These are phyloP conservation scores for Apophysomyces trapeziformis DNA, from an alignment of 371 early-diverging fungal species.

Conservation along the genomic window DNA sequence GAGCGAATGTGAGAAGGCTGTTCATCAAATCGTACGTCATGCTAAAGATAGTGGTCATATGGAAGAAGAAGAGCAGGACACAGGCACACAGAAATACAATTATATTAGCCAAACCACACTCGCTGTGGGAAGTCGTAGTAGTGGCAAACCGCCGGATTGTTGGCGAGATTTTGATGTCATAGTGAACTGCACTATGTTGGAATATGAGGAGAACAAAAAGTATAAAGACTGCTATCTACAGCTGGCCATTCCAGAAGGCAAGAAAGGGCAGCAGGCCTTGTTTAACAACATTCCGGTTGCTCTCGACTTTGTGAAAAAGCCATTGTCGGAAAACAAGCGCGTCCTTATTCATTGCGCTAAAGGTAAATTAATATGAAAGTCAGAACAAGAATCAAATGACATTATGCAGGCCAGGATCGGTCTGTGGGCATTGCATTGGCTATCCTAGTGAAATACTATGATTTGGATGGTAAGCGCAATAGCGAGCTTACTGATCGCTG, in stretches of 20 bases:
- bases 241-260: slow-evolving; percentile 73
- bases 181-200: slow-evolving; percentile 66
- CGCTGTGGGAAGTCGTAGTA: slow-evolving; percentile 61
- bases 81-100: slow-evolving; percentile 26
- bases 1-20: slow-evolving; percentile 53
- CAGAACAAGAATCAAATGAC: not conserved
- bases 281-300: slow-evolving; percentile 59
- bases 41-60: slow-evolving; percentile 17
- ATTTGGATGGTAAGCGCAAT: slow-evolving; percentile 34
- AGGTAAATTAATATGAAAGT: slow-evolving; percentile 20
- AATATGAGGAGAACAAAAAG: slow-evolving; percentile 29
- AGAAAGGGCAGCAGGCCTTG: slow-evolving; percentile 69
- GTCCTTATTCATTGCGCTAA: slow-evolving; percentile 62
- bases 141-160: slow-evolving; percentile 59
- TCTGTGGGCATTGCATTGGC: slow-evolving; percentile 82
- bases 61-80: slow-evolving; percentile 14
- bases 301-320: slow-evolving; percentile 45
- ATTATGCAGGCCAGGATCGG: slow-evolving; percentile 59
- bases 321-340: slow-evolving; percentile 29
- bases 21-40: slow-evolving; percentile 40
- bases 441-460: slow-evolving; percentile 61
- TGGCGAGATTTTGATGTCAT: slow-evolving; percentile 66
- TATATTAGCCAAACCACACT: slow-evolving; percentile 62
- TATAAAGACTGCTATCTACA: slow-evolving; percentile 51
- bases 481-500: not conserved